Evolutionary conservation across 352 stramenopile species (phyloP).

Genomic region (Globisporangium canariense): DNA sequence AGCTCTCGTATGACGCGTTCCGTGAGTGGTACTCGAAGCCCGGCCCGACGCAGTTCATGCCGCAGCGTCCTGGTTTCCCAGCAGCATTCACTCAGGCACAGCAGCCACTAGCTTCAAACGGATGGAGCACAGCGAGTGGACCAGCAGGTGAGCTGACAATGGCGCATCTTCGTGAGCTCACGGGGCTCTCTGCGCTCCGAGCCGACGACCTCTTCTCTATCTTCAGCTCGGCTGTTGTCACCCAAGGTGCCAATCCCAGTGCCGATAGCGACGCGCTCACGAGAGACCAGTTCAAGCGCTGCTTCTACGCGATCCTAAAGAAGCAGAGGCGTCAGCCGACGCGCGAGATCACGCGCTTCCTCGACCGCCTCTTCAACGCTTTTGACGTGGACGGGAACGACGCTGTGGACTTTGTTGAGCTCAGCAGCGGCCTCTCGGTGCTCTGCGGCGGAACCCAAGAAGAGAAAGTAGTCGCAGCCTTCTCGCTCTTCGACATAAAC

Average conservation of each 20-base stretch:
- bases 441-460: conserved; percentile 67
- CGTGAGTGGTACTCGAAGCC: conserved; percentile 76
- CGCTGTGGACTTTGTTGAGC: conserved; percentile 71
- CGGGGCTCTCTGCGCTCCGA: conserved; percentile 44
- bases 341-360: conserved; percentile 45
- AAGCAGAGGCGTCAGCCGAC: conserved; percentile 51
- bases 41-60: conserved; percentile 38
- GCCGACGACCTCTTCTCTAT: conserved; percentile 58
- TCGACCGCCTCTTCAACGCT: conserved; percentile 71
- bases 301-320: conserved; percentile 63
- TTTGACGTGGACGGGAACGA: conserved; percentile 75
- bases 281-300: conserved; percentile 63
- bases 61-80: conserved; percentile 1
- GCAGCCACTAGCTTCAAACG: background rate
- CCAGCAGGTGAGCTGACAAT: conserved; percentile 20
- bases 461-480: conserved; percentile 78
- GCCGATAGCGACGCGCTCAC: conserved; percentile 34
- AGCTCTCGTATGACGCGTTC: conserved; percentile 75
- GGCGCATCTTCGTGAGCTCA: conserved; percentile 44
- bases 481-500: conserved; percentile 82
- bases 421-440: conserved; percentile 75
- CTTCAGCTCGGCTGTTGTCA: conserved; percentile 34
- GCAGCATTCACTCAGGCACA: background rate
- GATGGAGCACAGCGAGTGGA: background rate
- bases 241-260: background rate